phyloP scores from a whole-genome alignment of 2,329 filamentous ascomycete species.

The Elsinoe perseae region DNA sequence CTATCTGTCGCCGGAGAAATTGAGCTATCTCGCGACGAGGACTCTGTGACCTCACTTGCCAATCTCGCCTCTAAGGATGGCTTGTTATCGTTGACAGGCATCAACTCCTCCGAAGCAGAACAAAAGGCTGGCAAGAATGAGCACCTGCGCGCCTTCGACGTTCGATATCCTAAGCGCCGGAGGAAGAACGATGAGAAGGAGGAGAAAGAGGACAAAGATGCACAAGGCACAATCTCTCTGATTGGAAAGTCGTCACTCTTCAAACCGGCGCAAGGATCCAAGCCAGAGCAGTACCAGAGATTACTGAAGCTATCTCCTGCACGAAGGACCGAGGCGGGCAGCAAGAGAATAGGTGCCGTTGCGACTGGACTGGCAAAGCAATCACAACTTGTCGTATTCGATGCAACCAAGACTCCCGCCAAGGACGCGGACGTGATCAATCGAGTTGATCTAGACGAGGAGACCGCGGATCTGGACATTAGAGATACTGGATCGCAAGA shows the following conservation, averaged over 20 bases:
- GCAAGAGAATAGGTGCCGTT: slow-evolving; percentile 63
- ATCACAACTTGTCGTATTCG: slow-evolving; percentile 73
- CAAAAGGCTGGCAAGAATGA: slow-evolving; percentile 70
- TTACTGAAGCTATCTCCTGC: slow-evolving; percentile 51
- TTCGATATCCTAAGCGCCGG: slow-evolving; percentile 48
- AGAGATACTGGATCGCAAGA: slow-evolving; percentile 50
- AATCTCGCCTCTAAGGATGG: slow-evolving; percentile 54
- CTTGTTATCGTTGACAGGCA: slow-evolving; percentile 58
- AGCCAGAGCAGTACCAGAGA: slow-evolving; percentile 53
- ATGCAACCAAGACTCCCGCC: slow-evolving; percentile 51
- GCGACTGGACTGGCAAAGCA: slow-evolving; percentile 66
- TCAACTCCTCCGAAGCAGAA: slow-evolving; percentile 71
- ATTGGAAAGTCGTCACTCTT: slow-evolving; percentile 48
- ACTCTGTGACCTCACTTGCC: slow-evolving; percentile 78
- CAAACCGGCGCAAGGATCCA: slow-evolving; percentile 35
- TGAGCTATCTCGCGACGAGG: slow-evolving; percentile 73
- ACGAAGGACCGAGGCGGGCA: slow-evolving; percentile 41
- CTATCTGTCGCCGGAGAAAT: slow-evolving; percentile 60
- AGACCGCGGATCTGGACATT: slow-evolving; percentile 64
- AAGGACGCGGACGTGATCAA: slow-evolving; percentile 46
- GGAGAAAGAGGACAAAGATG: slow-evolving; percentile 23
- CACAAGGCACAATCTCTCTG: slow-evolving; percentile 34
- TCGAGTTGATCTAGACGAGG: slow-evolving; percentile 45
- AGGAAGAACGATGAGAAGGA: slow-evolving; percentile 34
- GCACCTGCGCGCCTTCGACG: slow-evolving; percentile 70